Base-by-base conservation (phyloP, 208 protist genomes). In the Leishmania major region DNA sequence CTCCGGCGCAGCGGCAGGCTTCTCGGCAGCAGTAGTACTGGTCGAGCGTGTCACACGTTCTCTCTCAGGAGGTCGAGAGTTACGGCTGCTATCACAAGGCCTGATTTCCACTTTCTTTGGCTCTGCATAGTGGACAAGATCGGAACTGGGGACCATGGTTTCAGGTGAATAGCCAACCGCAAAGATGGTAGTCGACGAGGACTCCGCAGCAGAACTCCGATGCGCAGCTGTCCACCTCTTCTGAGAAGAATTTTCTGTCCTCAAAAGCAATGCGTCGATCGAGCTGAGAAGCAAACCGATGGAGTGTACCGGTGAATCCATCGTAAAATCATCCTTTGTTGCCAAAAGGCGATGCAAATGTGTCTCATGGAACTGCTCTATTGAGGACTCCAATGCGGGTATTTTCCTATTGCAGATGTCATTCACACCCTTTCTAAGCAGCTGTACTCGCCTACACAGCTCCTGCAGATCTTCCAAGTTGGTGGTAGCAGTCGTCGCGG, bases 311-410 rank as follows among this genome's bases (percentile, higher is more conserved):
- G 78, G 40, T n/a, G 35, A 49, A 40, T 60, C 37, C 31, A 55
- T 69, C 4, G 11, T 66, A 69, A 82, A 77, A 59, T 77, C 67
- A n/a, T 11, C n/a, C 6, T 66, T 57, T 5, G 72, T 79, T 45
- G 74, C 76, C 22, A 86, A 79, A 35, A 76, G 78, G 17, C 64
- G 53, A 49, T 82, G 78, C 7, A 86, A 76, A 60, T 86, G 83
- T 0, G 74, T 71, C 17, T 86, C 83, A 51, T 83, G 83, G 37
- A 86, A 86, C 69, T 80, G 79, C 25, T 69, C 78, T 49, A 86
- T 86, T 3, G 83, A 86, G 2, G 73, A 45, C 57, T 82, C 83
- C 31, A 86, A 37, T 15, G 83, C 62, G 1, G 83, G 83, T 31
- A 86, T 72, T 37, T 81, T 69, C 57, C 72, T 22, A 31, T 74